Evolutionary conservation across 148 eudicot species (phyloP).

Genomic region (Diospyros kaki): DNA sequence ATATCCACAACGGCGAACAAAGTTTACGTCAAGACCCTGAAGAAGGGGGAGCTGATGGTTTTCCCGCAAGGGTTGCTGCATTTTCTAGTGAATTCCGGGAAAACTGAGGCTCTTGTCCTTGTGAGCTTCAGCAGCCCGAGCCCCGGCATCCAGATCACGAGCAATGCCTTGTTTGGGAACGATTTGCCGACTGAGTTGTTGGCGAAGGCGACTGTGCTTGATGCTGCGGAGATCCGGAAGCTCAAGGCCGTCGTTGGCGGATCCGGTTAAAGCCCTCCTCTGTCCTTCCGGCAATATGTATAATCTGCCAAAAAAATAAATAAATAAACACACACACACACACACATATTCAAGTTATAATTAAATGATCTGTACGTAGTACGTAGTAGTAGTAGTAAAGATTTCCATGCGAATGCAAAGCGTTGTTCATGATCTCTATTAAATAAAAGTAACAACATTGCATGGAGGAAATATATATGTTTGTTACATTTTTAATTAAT

Average conservation of each 20-base stretch:
- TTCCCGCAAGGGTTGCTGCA: constrained; percentile 54
- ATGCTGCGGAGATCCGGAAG: constrained; percentile 48
- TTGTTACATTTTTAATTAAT: too few species aligned
- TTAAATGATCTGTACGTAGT: too few species aligned
- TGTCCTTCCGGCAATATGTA: too few species aligned
- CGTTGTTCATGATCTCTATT: too few species aligned
- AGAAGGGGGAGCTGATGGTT: constrained; percentile 42
- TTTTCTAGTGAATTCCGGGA: constrained; percentile 39
- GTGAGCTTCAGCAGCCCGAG: constrained; percentile 45
- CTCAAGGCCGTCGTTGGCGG: constrained; percentile 85
- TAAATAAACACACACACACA: too few species aligned
- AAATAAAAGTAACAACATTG: too few species aligned
- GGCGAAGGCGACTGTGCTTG: constrained; percentile 55
- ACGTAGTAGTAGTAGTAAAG: too few species aligned
- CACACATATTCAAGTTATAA: too few species aligned
- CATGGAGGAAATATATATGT: too few species aligned
- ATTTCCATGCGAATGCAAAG: too few species aligned
- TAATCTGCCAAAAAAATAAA: too few species aligned
- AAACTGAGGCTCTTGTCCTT: constrained; percentile 25
- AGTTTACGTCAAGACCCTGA: constrained; percentile 28
- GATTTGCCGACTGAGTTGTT: constrained; percentile 51
- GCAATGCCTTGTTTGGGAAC: constrained; percentile 57
- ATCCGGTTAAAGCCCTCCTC: constrained; percentile 24
- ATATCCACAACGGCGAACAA: constrained; percentile 29
- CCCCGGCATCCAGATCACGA: constrained; percentile 83